Base-by-base conservation (phyloP, 805 yeast species). In the Scheffersomyces coipomensis region DNA sequence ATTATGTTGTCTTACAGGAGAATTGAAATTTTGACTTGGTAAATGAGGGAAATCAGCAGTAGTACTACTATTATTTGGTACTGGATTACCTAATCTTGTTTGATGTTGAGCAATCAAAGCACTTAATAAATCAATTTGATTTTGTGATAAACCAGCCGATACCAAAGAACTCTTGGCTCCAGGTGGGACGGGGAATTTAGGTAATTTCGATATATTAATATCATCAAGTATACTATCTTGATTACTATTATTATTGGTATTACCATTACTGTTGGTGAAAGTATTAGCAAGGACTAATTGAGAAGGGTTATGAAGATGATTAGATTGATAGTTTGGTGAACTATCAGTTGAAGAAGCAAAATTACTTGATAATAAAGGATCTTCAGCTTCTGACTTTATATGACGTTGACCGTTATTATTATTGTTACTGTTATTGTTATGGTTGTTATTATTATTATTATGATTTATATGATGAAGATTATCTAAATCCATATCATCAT, bases 31-130 rank as follows among this genome's bases (percentile, higher is more conserved):
- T 29, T 34, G 42, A 13, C 38, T 33, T 10, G 34, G 34, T 29
- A 34, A 24, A 16, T 32, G 35, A 4, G 37, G 42, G 19, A 22
- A 33, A 16, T 25, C 18, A 4, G 29, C 15, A 8, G 31, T 16
- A 11, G 16, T 30, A 5, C 6, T 23, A 18, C 5, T 12, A 19
- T 13, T 13, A 13, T 19, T 24, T 7, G 45, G 45, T 15, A 42
- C 27, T 5, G 29, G 21, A 25, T 43, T 43, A 3, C 46, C 46
- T 22, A 43, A 25, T 17, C 38, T 27, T n/a, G 37, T 24, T 40
- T 79, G 82, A 57, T 85, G 85, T 48, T 81, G 85, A 0, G 89
- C 90, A 23, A 85, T 78, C 37, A 85, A 67, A 0, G 87, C 87
- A 5, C 87, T 81, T 24, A 85, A 64, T 2, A 88, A 79, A 51